Percentiles rank a stretch among this genome's conserved stretches.
Conservation (phyloP, 345 rosid species). For the Clarkia xantiana region DNA sequence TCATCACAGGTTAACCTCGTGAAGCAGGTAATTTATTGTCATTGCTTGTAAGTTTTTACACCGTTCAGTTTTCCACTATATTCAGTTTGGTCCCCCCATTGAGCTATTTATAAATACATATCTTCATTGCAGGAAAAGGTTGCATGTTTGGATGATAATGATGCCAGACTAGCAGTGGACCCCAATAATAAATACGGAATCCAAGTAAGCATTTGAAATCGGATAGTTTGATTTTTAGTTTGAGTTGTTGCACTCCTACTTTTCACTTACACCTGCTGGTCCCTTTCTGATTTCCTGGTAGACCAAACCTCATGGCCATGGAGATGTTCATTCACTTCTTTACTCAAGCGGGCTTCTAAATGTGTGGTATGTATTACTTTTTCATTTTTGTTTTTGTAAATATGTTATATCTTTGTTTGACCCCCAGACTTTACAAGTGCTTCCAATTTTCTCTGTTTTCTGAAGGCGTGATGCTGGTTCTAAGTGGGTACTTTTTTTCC, state of each 20-base stretch:
- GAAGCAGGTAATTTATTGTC: slow-evolving; percentile 49
- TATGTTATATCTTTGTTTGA: too few relatives aligned
- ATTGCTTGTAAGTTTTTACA: neutral
- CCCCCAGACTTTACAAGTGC: too few relatives aligned
- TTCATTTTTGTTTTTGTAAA: neutral
- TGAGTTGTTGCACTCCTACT: neutral
- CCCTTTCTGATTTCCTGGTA: slow-evolving; percentile 16
- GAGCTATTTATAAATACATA: neutral
- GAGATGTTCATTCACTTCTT: slow-evolving; percentile 88
- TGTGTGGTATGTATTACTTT: slow-evolving; percentile 33
- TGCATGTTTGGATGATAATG: slow-evolving; percentile 90
- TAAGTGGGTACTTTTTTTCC: slow-evolving; percentile 93
- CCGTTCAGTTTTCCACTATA: neutral
- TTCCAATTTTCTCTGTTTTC: slow-evolving; percentile 1
- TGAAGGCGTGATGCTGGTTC: slow-evolving; percentile 61
- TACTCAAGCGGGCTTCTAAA: slow-evolving; percentile 74
- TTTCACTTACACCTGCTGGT: slow-evolving; percentile 1
- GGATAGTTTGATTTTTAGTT: neutral
- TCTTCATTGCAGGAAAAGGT: slow-evolving; percentile 70
- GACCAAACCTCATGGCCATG: slow-evolving; percentile 99
- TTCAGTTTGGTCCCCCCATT: neutral
- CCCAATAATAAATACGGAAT: slow-evolving; percentile 63
- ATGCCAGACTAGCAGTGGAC: slow-evolving; percentile 80
- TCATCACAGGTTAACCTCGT: slow-evolving; percentile 72
- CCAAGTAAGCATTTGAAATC: slow-evolving; percentile 36